phyloP scores from a whole-genome alignment of 129 eudicot genomes.

The Flaveria robusta region DNA sequence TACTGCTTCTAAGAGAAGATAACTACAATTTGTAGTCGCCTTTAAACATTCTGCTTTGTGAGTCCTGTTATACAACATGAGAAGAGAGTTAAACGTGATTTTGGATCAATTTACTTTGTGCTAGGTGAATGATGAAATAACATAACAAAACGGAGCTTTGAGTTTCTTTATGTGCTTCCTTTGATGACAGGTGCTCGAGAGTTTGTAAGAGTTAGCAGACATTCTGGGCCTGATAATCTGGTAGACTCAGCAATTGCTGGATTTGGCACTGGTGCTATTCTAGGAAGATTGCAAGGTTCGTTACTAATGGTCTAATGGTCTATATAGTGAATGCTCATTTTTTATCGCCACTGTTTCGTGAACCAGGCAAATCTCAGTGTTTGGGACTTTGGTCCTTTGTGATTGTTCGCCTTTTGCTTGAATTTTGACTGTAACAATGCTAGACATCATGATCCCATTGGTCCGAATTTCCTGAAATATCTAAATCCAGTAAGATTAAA shows the following conservation, averaged over 20 bases:
- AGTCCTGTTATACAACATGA: neutral
- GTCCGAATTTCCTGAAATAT: neutral
- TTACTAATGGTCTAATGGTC: neutral
- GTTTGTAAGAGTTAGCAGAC: slow-evolving; percentile 70
- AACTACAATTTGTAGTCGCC: neutral
- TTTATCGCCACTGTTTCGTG: neutral
- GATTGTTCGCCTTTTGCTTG: neutral
- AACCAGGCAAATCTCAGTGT: neutral
- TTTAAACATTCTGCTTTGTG: neutral
- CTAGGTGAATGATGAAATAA: slow-evolving; percentile 3
- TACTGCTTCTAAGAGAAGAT: neutral
- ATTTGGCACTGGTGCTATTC: slow-evolving; percentile 84
- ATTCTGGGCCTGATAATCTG: slow-evolving; percentile 70
- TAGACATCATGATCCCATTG: slow-evolving; percentile 4
- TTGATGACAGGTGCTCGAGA: slow-evolving; percentile 81
- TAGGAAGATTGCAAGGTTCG: slow-evolving; percentile 97
- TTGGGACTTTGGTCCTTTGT: neutral
- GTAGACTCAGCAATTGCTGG: slow-evolving; percentile 86
- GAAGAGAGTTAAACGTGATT: slow-evolving; percentile 12
- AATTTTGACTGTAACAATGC: neutral
- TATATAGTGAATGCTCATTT: neutral
- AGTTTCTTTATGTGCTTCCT: slow-evolving; percentile 9
- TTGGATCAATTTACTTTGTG: neutral
- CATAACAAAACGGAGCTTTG: neutral
- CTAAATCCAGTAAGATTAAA: neutral